Conservation (phyloP, 2,329 filamentous ascomycete species). For the Colletotrichum sp. region DNA sequence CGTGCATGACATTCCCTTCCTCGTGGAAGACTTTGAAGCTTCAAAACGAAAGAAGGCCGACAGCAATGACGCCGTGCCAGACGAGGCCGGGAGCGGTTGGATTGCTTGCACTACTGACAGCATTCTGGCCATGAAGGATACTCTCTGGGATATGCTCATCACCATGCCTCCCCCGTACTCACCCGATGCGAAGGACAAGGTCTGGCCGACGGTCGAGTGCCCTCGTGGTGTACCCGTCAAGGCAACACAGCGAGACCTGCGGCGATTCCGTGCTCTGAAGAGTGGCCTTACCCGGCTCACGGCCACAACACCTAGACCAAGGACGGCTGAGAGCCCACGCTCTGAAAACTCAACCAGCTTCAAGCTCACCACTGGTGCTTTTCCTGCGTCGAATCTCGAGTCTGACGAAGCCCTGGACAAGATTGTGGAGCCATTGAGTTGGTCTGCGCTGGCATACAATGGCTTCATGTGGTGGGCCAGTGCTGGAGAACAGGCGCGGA, state of each 20-base stretch:
- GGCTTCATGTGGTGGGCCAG: slow-evolving; percentile 93
- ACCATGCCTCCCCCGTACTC: slow-evolving; percentile 74
- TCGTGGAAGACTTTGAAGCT: slow-evolving; percentile 66
- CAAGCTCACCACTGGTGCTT: slow-evolving; percentile 21
- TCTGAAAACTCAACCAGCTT: slow-evolving; percentile 28
- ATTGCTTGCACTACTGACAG: slow-evolving; percentile 96
- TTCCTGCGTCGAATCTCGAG: slow-evolving; percentile 31
- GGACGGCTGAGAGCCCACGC: slow-evolving; percentile 27
- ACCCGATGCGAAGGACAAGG: slow-evolving; percentile 60
- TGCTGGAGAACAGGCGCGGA: slow-evolving; percentile 73
- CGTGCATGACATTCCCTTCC: slow-evolving; percentile 86
- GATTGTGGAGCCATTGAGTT: slow-evolving; percentile 67
- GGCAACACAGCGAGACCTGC: slow-evolving; percentile 88
- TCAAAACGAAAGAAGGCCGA: slow-evolving; percentile 43
- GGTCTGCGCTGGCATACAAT: slow-evolving; percentile 78
- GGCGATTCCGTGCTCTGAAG: slow-evolving; percentile 75
- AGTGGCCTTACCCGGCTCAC: slow-evolving; percentile 62
- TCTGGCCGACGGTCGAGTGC: slow-evolving; percentile 79
- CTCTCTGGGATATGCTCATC: slow-evolving; percentile 89
- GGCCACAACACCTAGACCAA: slow-evolving; percentile 16
- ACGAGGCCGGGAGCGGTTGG: slow-evolving; percentile 71
- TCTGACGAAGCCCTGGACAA: slow-evolving; percentile 56
- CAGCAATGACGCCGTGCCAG: slow-evolving; percentile 40
- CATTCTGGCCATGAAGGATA: slow-evolving; percentile 84
- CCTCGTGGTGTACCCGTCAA: slow-evolving; percentile 70